phyloP scores from a whole-genome alignment of 1,284 basidiomycete genomes.

The Porodaedalea pini region DNA sequence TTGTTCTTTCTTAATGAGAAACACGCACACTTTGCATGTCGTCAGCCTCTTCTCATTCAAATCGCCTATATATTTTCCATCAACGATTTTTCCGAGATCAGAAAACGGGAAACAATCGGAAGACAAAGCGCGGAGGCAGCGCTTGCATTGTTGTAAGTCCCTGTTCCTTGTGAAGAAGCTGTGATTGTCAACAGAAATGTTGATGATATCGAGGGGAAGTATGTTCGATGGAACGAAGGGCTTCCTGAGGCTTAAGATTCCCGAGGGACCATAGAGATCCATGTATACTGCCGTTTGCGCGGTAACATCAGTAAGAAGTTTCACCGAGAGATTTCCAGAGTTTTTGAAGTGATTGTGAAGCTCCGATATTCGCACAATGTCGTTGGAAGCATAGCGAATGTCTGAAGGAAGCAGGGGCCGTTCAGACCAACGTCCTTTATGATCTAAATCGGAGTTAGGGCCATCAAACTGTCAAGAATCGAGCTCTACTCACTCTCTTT shows the following conservation, averaged over 20 bases:
- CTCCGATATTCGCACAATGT: constrained; percentile 9
- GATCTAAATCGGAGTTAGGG: background rate
- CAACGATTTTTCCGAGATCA: background rate
- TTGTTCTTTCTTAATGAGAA: background rate
- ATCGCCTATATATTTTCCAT: background rate
- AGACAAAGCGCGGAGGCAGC: background rate
- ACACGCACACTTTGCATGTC: constrained; percentile 5
- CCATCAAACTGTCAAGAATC: too few relatives aligned
- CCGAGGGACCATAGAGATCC: background rate
- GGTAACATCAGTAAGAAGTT: background rate
- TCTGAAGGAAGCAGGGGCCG: background rate
- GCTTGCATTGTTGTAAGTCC: background rate
- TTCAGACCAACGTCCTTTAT: background rate
- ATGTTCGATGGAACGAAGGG: background rate
- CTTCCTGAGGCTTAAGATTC: background rate
- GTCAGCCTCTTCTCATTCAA: background rate
- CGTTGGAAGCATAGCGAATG: constrained; percentile 3
- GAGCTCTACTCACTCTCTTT: constrained; percentile 13
- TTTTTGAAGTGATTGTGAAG: constrained; percentile 2
- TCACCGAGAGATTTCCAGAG: background rate
- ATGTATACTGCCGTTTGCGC: background rate
- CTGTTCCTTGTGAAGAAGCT: background rate
- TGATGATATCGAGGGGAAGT: constrained; percentile 3
- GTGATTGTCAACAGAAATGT: background rate
- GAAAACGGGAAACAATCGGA: background rate